A percentile compares a stretch with the other conserved stretches of the same genome.
phyloP scores from a whole-genome alignment of 2,329 filamentous ascomycete genomes.

The Phialophora expanda region DNA sequence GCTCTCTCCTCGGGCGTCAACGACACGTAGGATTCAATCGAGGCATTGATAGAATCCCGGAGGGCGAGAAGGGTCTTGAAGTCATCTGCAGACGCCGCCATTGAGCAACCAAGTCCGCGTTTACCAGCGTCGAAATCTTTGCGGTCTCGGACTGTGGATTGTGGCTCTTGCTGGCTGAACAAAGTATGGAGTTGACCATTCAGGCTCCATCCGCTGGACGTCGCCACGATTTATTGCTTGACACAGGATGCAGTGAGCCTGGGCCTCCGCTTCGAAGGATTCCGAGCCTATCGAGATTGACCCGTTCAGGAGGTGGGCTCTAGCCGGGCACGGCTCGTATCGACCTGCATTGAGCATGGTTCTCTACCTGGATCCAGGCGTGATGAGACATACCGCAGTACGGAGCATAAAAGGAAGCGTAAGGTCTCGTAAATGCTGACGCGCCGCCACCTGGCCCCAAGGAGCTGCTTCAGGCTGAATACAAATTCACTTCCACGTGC shows the following conservation, averaged over 20 bases:
- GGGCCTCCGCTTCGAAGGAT: not conserved
- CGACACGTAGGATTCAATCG: constrained; percentile 17
- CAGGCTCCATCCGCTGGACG: not conserved
- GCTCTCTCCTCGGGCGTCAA: constrained; percentile 18
- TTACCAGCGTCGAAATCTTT: not conserved
- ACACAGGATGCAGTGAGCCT: not conserved
- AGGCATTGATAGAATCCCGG: constrained; percentile 21
- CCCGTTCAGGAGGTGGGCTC: constrained; percentile 1
- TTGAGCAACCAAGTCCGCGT: not conserved
- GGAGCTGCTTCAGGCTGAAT: not conserved
- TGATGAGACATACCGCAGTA: not conserved
- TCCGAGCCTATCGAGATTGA: not conserved
- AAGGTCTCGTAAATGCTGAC: not conserved
- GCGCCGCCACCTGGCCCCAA: not conserved
- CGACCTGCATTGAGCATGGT: constrained; percentile 1
- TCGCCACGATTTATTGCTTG: not conserved
- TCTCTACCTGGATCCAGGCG: not conserved
- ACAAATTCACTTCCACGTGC: not conserved
- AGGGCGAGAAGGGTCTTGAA: constrained; percentile 17
- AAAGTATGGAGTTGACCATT: not conserved
- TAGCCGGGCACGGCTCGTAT: not conserved
- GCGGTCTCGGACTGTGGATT: not conserved
- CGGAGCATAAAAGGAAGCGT: not conserved
- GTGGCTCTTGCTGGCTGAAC: not conserved
- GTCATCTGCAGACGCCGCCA: constrained; percentile 18